These are phyloP conservation scores for Backusella psychrophila DNA, from an alignment of 192 early-diverging fungal genomes.

Conservation along the genomic window DNA sequence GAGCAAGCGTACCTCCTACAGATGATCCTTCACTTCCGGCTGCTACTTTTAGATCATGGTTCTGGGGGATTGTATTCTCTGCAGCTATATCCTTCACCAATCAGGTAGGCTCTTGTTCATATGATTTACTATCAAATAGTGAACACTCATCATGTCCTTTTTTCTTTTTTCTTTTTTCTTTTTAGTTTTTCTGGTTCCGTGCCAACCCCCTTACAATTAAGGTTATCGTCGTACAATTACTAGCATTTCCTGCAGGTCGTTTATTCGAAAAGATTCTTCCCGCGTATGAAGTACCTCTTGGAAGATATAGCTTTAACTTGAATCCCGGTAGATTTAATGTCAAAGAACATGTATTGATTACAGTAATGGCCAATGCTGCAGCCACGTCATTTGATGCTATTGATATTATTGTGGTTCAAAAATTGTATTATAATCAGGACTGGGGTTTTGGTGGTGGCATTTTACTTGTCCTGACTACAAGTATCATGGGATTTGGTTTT, in stretches of 20 bases:
- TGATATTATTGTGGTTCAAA: conserved; percentile 71
- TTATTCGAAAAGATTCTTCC: conserved; percentile 64
- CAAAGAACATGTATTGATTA: conserved; percentile 88
- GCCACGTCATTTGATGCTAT: conserved; percentile 72
- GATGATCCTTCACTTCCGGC: conserved; percentile 65
- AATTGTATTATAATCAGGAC: conserved; percentile 64
- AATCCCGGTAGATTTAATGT: conserved; percentile 88
- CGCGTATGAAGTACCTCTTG: conserved; percentile 43
- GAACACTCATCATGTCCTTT: background rate
- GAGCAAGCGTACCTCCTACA: conserved; percentile 66
- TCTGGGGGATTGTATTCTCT: conserved; percentile 70
- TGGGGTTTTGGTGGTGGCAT: conserved; percentile 64
- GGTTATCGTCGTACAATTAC: conserved; percentile 69
- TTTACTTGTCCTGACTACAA: conserved; percentile 67
- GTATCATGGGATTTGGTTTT: conserved; percentile 45
- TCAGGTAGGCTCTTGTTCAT: conserved; percentile 30
- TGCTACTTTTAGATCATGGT: conserved; percentile 71
- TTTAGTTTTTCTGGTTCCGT: conserved; percentile 80
- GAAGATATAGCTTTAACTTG: conserved; percentile 48
- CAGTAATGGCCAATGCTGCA: conserved; percentile 70
- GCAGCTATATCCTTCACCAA: conserved; percentile 65
- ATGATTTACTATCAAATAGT: background rate
- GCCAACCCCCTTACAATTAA: conserved; percentile 72
- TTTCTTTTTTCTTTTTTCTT: background rate
- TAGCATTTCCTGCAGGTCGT: conserved; percentile 73